Conservation (phyloP, 129 eudicot species). For the Oenanthe sinensis region DNA sequence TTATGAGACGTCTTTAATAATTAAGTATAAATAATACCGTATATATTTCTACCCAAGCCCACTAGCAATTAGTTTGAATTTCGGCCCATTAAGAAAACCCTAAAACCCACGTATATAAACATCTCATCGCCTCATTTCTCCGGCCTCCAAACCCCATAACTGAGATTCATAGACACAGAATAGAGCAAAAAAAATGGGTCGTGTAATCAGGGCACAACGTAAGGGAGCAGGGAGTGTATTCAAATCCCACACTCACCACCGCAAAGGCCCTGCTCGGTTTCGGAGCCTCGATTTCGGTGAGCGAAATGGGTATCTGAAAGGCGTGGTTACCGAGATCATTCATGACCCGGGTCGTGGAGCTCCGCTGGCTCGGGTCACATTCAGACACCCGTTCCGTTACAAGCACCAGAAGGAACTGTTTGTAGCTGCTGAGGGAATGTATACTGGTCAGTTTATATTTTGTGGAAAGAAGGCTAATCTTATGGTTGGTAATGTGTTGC, state of each 20-base stretch:
- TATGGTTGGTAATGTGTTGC: constrained; percentile 64
- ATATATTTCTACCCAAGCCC: no score
- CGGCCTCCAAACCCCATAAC: constrained; percentile 12
- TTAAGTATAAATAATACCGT: no score
- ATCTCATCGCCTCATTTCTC: neutral
- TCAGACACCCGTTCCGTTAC: constrained; percentile 72
- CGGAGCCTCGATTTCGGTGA: constrained; percentile 79
- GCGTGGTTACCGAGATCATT: constrained; percentile 68
- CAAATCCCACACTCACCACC: constrained; percentile 85
- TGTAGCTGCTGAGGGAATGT: constrained; percentile 72
- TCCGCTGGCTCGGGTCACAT: constrained; percentile 60
- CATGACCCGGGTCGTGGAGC: constrained; percentile 94
- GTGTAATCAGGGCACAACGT: constrained; percentile 82
- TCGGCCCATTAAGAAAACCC: neutral
- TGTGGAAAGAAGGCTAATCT: constrained; percentile 76
- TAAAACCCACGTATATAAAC: neutral
- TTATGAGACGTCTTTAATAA: no score
- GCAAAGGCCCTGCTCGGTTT: constrained; percentile 73
- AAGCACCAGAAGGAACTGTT: constrained; percentile 82
- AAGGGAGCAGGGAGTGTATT: constrained; percentile 69
- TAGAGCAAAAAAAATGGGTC: constrained; percentile 33
- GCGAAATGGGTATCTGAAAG: constrained; percentile 68
- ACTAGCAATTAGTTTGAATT: no score
- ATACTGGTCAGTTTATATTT: constrained; percentile 67
- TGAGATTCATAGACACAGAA: no score